A percentile compares a stretch with the other conserved stretches of the same genome.
These are phyloP conservation scores for Pneumocystis oryctolagi DNA, from an alignment of 1,139 yeast genomes.

Conservation along the genomic window DNA sequence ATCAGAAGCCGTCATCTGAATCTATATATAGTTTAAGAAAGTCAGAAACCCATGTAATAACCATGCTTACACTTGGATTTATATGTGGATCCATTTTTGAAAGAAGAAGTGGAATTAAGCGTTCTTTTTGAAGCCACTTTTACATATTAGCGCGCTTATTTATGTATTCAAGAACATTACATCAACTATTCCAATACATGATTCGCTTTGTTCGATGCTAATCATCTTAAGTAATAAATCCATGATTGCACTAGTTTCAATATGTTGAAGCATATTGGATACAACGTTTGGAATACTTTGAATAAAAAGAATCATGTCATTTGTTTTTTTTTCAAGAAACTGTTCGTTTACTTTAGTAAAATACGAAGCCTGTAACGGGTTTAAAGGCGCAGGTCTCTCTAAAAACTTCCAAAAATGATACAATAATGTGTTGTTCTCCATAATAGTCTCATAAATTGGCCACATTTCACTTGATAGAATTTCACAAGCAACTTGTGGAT, in stretches of 20 bases:
- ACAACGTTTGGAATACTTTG: conserved; percentile 51
- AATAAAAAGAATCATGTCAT: conserved; percentile 60
- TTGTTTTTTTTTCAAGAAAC: conserved; percentile 76
- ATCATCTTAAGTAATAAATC: conserved; percentile 65
- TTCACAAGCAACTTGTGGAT: conserved; percentile 83
- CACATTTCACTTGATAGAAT: conserved; percentile 84
- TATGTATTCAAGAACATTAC: conserved; percentile 1
- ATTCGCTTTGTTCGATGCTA: conserved; percentile 55
- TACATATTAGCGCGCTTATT: neutral
- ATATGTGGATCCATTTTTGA: conserved; percentile 9
- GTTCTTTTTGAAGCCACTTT: conserved; percentile 12
- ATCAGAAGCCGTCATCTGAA: conserved; percentile 90
- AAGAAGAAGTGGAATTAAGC: conserved; percentile 7
- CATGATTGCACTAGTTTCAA: conserved; percentile 75
- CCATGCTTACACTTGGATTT: conserved; percentile 18
- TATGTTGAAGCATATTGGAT: conserved; percentile 56
- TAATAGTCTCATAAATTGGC: conserved; percentile 83
- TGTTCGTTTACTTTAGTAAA: conserved; percentile 93
- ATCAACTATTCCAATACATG: conserved; percentile 44
- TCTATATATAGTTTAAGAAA: conserved; percentile 33
- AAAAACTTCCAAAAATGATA: conserved; percentile 66
- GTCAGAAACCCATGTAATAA: conserved; percentile 27
- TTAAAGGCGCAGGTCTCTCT: conserved; percentile 48
- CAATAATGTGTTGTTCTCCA: conserved; percentile 55
- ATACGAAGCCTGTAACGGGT: conserved; percentile 66